Percentiles rank a stretch among this genome's conserved stretches.
phyloP scores from a whole-genome alignment of 495 filamentous ascomycete genomes.

The Neurospora africana region DNA sequence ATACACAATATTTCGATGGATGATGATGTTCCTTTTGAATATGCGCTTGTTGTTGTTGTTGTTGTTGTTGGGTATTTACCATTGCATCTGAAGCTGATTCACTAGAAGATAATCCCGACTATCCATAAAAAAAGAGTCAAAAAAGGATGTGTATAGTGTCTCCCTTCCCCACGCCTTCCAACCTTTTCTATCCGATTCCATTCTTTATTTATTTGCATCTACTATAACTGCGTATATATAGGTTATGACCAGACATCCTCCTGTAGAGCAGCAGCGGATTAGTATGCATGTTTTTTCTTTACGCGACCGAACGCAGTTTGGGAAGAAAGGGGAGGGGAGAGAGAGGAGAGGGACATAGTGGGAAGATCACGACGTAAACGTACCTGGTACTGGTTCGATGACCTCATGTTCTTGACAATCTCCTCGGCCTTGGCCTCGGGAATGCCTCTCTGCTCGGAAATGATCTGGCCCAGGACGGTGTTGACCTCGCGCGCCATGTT shows the following conservation, averaged over 20 bases:
- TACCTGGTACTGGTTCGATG: conserved; percentile 90
- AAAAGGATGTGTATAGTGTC: background rate
- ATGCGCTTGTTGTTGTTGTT: background rate
- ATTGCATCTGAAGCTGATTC: background rate
- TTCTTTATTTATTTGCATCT: background rate
- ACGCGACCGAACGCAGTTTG: background rate
- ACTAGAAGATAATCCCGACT: background rate
- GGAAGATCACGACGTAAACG: conserved; percentile 6
- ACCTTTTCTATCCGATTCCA: background rate
- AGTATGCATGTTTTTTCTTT: background rate
- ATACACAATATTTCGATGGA: background rate
- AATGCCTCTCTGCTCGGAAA: conserved; percentile 70
- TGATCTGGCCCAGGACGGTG: conserved; percentile 68
- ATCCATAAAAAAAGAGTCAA: background rate
- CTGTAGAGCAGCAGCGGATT: conserved; percentile 21
- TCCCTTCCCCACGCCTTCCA: background rate
- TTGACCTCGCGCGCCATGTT: conserved; percentile 99
- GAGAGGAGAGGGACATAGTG: background rate
- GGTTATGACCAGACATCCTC: conserved; percentile 82
- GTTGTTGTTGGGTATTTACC: background rate
- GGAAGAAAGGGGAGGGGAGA: background rate
- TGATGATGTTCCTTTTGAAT: background rate
- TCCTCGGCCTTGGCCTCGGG: conserved; percentile 82
- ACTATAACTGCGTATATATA: background rate
- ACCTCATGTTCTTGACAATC: conserved; percentile 90